Conservation (phyloP, 371 early-diverging fungal species). For the Haplosporangium sp. region DNA sequence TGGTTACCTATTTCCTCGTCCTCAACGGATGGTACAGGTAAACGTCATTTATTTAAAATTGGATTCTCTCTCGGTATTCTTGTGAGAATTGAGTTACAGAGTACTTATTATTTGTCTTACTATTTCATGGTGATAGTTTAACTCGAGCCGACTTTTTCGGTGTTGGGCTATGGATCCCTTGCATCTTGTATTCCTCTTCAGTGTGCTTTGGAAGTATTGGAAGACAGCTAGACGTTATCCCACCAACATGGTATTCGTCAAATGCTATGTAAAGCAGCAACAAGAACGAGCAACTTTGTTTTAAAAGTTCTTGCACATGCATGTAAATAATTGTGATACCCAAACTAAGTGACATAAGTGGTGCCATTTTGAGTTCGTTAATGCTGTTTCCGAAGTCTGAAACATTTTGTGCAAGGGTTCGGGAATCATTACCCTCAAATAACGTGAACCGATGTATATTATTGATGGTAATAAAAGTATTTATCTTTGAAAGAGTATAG, state of each 20-base stretch:
- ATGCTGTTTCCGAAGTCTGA: too few relatives aligned
- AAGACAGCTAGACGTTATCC: conserved; percentile 57
- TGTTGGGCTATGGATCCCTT: conserved; percentile 70
- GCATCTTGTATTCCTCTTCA: conserved; percentile 66
- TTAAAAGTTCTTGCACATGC: too few relatives aligned
- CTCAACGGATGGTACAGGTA: conserved; percentile 67
- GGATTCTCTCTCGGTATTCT: neutral
- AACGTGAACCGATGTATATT: too few relatives aligned
- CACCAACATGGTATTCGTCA: conserved; percentile 38
- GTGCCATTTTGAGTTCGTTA: too few relatives aligned
- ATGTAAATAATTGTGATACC: too few relatives aligned
- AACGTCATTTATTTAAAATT: neutral
- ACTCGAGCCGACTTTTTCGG: conserved; percentile 68
- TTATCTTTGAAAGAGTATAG: too few relatives aligned
- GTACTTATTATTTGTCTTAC: neutral
- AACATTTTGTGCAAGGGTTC: too few relatives aligned
- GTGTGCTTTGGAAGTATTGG: conserved; percentile 72
- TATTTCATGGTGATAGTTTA: conserved; percentile 41
- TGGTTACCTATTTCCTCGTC: conserved; percentile 63
- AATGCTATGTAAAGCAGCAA: neutral
- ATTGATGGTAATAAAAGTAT: too few relatives aligned
- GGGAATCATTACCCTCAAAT: too few relatives aligned
- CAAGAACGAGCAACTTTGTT: neutral
- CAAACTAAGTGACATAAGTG: too few relatives aligned
- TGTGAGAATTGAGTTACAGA: neutral